These are phyloP conservation scores for Coniferiporia sulphurascens DNA, from an alignment of 1,284 basidiomycete species.

Conservation along the genomic window DNA sequence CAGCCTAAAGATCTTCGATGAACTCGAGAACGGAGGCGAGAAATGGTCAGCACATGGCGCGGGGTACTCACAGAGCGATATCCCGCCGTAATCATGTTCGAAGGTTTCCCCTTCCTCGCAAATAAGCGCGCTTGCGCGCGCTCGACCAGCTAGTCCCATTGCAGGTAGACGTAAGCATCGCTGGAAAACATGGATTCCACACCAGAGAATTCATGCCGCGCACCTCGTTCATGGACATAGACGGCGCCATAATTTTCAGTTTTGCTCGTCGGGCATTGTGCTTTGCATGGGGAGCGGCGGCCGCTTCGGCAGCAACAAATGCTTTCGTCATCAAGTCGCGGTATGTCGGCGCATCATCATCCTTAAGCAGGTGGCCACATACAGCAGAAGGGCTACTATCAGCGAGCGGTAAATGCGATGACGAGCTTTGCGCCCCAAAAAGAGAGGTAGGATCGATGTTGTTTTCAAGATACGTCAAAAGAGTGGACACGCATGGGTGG, in stretches of 20 bases:
- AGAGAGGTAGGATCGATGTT: not conserved
- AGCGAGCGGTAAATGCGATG: not conserved
- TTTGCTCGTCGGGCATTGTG: conserved; percentile 16
- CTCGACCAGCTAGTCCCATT: conserved; percentile 49
- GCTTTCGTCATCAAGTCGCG: conserved; percentile 38
- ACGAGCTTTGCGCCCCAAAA: not conserved
- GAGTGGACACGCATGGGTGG: conserved; percentile 6
- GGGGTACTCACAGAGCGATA: conserved; percentile 50
- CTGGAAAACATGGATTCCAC: not conserved
- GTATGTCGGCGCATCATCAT: conserved; percentile 36
- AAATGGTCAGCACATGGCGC: not conserved
- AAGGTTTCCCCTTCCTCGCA: conserved; percentile 32
- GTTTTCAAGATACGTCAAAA: conserved; percentile 8
- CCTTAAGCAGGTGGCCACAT: conserved; percentile 20
- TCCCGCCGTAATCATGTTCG: conserved; percentile 61
- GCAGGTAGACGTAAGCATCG: not conserved
- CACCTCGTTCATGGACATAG: conserved; percentile 55
- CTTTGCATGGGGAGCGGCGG: not conserved
- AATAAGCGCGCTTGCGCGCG: conserved; percentile 53
- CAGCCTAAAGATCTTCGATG: conserved; percentile 1
- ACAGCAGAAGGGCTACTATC: not conserved
- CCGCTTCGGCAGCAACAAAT: conserved; percentile 36
- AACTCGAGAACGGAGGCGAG: not conserved
- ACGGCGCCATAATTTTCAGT: conserved; percentile 32
- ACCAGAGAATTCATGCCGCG: conserved; percentile 15